Evolutionary conservation across 768 basidiomycete species (phyloP).

Genomic region (Obba rivulosa): DNA sequence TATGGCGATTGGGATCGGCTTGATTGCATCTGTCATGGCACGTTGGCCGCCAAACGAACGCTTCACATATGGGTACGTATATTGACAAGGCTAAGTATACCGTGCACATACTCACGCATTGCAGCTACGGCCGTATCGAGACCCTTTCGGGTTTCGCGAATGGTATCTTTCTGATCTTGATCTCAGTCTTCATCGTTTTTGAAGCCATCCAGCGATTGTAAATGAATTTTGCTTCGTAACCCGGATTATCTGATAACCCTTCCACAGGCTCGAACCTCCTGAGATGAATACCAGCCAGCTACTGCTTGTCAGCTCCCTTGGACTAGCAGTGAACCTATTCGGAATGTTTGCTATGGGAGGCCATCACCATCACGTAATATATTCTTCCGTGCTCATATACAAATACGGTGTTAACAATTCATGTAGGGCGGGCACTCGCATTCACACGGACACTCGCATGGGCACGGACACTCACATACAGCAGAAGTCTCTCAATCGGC

Average conservation of each 20-base stretch:
- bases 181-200: constrained; percentile 97
- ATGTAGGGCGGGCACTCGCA: constrained; percentile 51
- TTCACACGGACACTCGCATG: constrained; percentile 27
- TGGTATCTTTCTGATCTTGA: constrained; percentile 88
- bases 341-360: constrained; percentile 99
- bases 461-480: constrained; percentile 27
- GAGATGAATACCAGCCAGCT: constrained; percentile 97
- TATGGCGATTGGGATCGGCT: constrained; percentile 91
- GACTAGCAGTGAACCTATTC: constrained; percentile 90
- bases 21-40: constrained; percentile 96
- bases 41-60: constrained; percentile 93
- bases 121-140: constrained; percentile 91
- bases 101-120: not conserved
- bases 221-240: constrained; percentile 8
- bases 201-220: constrained; percentile 95
- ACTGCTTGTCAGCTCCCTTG: constrained; percentile 81
- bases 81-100: not conserved
- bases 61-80: constrained; percentile 87
- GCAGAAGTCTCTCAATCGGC: constrained; percentile 21
- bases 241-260: not conserved
- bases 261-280: constrained; percentile 76
- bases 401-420: not conserved
- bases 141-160: constrained; percentile 98
- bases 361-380: constrained; percentile 74
- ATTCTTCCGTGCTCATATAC: not conserved